Evolutionary conservation across 495 filamentous ascomycete species (phyloP).

Genomic region (Lindgomyces ingoldianus): DNA sequence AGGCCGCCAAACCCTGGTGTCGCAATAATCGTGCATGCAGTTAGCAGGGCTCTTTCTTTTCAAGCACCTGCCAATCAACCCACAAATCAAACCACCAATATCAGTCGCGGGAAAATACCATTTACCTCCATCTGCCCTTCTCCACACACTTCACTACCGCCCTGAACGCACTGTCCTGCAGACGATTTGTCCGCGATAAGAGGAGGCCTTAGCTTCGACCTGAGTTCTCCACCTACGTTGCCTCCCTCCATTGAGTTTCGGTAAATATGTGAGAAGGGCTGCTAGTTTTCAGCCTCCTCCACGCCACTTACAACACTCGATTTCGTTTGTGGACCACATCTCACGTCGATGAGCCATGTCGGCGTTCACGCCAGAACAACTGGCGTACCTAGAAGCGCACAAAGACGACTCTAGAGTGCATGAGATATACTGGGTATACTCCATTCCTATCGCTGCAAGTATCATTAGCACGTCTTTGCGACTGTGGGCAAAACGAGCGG

Average conservation of each 20-base stretch:
- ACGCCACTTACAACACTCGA: conserved; percentile 6
- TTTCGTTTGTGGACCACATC: neutral
- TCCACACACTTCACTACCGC: neutral
- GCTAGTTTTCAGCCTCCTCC: conserved; percentile 7
- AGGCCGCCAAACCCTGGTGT: conserved; percentile 3
- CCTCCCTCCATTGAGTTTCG: neutral
- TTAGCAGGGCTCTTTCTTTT: conserved; percentile 6
- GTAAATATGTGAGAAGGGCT: conserved; percentile 10
- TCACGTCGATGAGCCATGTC: conserved; percentile 26
- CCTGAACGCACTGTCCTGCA: neutral
- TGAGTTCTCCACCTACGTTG: neutral
- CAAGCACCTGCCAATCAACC: conserved; percentile 4
- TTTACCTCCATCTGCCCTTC: conserved; percentile 5
- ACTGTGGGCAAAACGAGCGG: conserved; percentile 29
- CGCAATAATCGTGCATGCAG: conserved; percentile 10
- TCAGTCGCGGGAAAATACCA: conserved; percentile 1
- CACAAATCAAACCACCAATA: conserved; percentile 1
- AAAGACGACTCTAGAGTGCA: conserved; percentile 24
- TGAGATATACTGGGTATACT: conserved; percentile 31
- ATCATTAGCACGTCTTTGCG: conserved; percentile 21
- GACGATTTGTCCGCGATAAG: conserved; percentile 12
- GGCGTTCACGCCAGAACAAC: conserved; percentile 32
- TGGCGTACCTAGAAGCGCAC: conserved; percentile 35
- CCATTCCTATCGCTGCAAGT: conserved; percentile 19
- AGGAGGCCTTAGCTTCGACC: neutral